Evolutionary conservation across 805 yeast genomes (phyloP), one percentile per base, ranked within the genome.

Genomic region (Candida nonsorbophila): DNA sequence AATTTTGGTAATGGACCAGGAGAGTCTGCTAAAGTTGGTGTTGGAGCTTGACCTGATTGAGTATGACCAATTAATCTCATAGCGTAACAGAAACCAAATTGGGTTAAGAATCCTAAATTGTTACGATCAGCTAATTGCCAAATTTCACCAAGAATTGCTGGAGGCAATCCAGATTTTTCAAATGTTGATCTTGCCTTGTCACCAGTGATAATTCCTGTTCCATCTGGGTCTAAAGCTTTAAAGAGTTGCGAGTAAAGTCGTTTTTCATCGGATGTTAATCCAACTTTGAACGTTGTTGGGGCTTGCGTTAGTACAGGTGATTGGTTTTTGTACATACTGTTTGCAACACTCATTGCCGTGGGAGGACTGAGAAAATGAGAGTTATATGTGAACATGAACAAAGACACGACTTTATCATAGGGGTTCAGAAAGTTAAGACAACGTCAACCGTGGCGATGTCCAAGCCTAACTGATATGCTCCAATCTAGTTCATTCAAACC

Each of bases 101-200:
- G 84, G 43, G 80, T 81, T 39, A 92, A 66, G 47, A 79, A 83
- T 0, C 99, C 99, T 39, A 77, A 69, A 59, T 86, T 86, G 35
- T 77, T 79, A n/a, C 74, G 72, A 58, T 92, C 99, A n/a, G 95
- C 87, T 20, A 83, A 53, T 53, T 84, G 88, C 98, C 98, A 92
- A 39, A 92, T 79, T 55, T 87, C 92, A 7, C 96, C 95, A 20
- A 92, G 66, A 17, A 73, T 61, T 11, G 78, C 66, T 3, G 94
- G 80, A 5, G 92, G 78, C 27, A 92, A 67, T 1, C 94, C 94
- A 3, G 94, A 79, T 35, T 82, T 83, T 45, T 87, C 95, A 40
- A 92, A 77, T 5, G 94, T 67, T 8, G 85, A 69, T 41, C 92
- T 75, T 8, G 95, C 84, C 22, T 79, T 77, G 21, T 82, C 88